These are phyloP conservation scores for Epichloe coenophiala DNA, from an alignment of 2,329 filamentous ascomycete species.

Conservation along the genomic window DNA sequence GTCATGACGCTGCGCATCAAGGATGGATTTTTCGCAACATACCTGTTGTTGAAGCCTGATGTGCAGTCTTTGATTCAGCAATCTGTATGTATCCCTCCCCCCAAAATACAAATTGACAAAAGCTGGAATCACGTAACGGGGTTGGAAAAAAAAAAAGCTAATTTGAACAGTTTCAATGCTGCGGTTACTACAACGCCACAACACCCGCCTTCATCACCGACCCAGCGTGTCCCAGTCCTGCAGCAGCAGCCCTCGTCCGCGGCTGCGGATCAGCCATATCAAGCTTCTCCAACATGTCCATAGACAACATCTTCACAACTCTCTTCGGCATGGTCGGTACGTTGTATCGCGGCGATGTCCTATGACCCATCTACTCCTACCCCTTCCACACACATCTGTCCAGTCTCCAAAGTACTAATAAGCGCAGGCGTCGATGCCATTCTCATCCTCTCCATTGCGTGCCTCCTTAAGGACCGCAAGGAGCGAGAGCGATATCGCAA, in stretches of 20 bases:
- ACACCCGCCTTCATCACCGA: slow-evolving; percentile 61
- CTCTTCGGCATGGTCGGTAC: slow-evolving; percentile 65
- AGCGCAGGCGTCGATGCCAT: slow-evolving; percentile 43
- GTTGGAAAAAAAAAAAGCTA: background rate
- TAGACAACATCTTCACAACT: slow-evolving; percentile 67
- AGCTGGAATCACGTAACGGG: background rate
- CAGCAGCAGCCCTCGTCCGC: slow-evolving; percentile 53
- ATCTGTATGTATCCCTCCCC: slow-evolving; percentile 33
- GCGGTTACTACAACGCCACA: slow-evolving; percentile 63
- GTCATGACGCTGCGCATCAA: slow-evolving; percentile 58
- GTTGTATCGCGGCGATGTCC: slow-evolving; percentile 8
- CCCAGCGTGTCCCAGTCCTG: slow-evolving; percentile 51
- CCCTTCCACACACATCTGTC: slow-evolving; percentile 1
- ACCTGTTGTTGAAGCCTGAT: slow-evolving; percentile 39
- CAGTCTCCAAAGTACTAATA: slow-evolving; percentile 11
- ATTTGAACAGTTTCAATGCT: slow-evolving; percentile 55
- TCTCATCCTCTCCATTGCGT: slow-evolving; percentile 57
- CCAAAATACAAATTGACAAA: background rate
- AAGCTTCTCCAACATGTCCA: slow-evolving; percentile 53
- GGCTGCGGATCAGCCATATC: slow-evolving; percentile 58
- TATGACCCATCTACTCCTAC: too few species aligned
- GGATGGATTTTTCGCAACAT: slow-evolving; percentile 46
- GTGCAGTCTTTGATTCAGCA: slow-evolving; percentile 59
- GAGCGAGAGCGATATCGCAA: slow-evolving; percentile 66
- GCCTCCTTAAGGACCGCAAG: slow-evolving; percentile 67